Evolutionary conservation across 306 rosid genomes (phyloP).

Genomic region (Ochetophila trinervis): DNA sequence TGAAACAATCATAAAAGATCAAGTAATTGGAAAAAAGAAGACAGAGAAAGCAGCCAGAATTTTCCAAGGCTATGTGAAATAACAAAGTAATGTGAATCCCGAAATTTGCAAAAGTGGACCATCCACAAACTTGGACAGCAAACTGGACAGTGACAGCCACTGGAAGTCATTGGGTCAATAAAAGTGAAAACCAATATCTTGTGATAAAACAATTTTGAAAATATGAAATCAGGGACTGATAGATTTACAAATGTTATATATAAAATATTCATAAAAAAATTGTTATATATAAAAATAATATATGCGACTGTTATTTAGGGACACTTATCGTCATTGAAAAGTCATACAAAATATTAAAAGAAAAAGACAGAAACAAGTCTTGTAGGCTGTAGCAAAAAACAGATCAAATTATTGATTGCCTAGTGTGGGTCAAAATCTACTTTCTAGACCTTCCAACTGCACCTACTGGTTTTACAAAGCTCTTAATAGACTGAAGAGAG

Average conservation of each 20-base stretch:
- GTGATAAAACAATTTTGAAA: too few relatives aligned
- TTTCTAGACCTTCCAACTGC: background rate
- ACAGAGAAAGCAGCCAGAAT: conserved; percentile 5
- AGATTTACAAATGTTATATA: too few relatives aligned
- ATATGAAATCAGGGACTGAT: too few relatives aligned
- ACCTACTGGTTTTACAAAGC: background rate
- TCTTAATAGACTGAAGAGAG: background rate
- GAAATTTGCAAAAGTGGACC: conserved; percentile 13
- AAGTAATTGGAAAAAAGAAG: conserved; percentile 2
- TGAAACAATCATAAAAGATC: background rate
- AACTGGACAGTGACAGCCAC: background rate
- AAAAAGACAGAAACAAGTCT: background rate
- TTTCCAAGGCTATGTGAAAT: conserved; percentile 2
- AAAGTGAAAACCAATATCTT: background rate
- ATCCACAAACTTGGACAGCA: background rate
- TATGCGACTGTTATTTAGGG: background rate
- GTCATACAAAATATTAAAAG: background rate
- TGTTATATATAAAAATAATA: too few relatives aligned
- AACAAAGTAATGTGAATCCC: background rate
- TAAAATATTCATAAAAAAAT: too few relatives aligned
- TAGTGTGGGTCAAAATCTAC: background rate
- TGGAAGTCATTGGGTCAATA: conserved; percentile 24
- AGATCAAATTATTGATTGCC: background rate
- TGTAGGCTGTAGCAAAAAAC: background rate
- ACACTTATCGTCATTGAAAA: background rate